Base-by-base conservation (phyloP, 1,284 basidiomycete genomes). In the Ceratobasidium sp. region DNA sequence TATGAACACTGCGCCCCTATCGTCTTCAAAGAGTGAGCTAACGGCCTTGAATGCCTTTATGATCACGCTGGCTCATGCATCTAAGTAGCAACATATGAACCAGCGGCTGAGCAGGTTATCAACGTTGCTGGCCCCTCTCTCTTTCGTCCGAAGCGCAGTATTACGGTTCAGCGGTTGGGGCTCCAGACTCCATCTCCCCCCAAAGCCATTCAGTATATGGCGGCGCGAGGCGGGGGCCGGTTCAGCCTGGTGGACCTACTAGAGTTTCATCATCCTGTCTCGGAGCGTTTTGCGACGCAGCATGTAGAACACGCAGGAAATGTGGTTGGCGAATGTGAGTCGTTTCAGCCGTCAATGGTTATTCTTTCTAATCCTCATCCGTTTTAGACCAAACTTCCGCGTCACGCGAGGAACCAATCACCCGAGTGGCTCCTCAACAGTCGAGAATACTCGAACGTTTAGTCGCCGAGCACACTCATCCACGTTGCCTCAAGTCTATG, bases 261-360 rank as follows among this genome's bases (percentile, higher is more conserved):
- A 28, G 58, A 60, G 6, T 20, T 39, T 33, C 33, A 15, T 20
- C 61, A 40, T 44, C 61, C 33, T 44, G 33, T 20, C 20, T 40
- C 61, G n/a, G 39, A 64, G 40, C 61, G 61, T 18, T n/a, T 64
- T 18, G 61, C 40, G 7, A 40, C n/a, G 39, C 33, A 64, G 40
- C 9, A 44, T 20, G 12, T 40, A n/a, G 61, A 64, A 23, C 20
- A n/a, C 40, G 39, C 39, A 42, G 60, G 39, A 9, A 18, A 20
- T 42, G 39, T 63, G 10, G 33, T 10, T 5, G n/a, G 1, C 20
- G 12, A 2, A 64, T 4, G 40, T 64, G 40, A 64, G 40, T n/a
- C 33, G 6, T 20, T 64, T 26, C 18, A n/a, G 3, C n/a, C 40
- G 3, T 7, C 2, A 9, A 56, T 23, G 26, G 1, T 23, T 12